phyloP scores from a whole-genome alignment of 345 rosid species.

The Dimocarpus longan region DNA sequence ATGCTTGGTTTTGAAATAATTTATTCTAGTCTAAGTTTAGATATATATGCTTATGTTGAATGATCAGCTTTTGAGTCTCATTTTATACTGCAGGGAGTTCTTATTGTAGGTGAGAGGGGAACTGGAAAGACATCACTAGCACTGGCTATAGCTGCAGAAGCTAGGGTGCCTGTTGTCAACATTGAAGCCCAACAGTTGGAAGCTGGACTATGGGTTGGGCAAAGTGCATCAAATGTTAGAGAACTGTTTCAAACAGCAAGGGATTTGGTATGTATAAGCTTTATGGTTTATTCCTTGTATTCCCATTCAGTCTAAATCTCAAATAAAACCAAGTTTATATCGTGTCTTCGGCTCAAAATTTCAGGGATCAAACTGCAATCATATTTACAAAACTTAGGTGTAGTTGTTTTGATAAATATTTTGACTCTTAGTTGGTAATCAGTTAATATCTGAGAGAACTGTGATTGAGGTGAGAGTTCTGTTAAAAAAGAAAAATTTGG shows the following conservation, averaged over 20 bases:
- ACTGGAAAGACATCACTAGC: constrained; percentile 95
- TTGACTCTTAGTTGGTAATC: background rate
- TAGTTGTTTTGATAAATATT: background rate
- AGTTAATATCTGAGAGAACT: background rate
- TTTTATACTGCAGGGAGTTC: constrained; percentile 81
- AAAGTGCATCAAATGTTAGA: constrained; percentile 95
- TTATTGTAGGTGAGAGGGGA: constrained; percentile 95
- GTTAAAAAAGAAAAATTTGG: background rate
- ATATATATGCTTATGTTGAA: background rate
- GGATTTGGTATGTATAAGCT: constrained; percentile 63
- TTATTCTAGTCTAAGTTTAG: background rate
- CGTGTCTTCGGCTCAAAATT: background rate
- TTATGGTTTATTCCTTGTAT: constrained; percentile 22
- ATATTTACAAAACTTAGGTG: background rate
- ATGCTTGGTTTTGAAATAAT: constrained; percentile 11
- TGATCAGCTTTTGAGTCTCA: constrained; percentile 11
- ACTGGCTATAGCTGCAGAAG: constrained; percentile 94
- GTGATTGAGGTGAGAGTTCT: background rate
- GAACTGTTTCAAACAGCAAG: constrained; percentile 97
- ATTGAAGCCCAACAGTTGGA: constrained; percentile 90
- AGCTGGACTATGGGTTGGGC: constrained; percentile 98
- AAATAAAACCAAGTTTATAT: background rate
- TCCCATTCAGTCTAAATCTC: constrained; percentile 6
- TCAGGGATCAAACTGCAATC: background rate
- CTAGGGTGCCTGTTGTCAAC: constrained; percentile 90